Conservation (phyloP, 805 yeast species). For the Nakazawaea ambrosiae region DNA sequence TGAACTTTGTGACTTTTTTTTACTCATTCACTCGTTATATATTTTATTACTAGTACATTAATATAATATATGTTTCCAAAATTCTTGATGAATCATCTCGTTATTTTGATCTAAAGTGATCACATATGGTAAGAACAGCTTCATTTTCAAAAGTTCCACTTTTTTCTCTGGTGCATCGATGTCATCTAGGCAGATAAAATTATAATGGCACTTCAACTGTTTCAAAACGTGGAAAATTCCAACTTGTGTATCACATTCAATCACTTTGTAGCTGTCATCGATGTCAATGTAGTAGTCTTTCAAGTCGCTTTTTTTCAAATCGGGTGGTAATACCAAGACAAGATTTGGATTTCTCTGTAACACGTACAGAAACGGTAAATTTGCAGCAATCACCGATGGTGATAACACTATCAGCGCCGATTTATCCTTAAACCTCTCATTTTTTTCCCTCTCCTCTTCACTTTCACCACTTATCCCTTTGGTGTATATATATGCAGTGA, state of each 20-base stretch:
- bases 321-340: slow-evolving; percentile 22
- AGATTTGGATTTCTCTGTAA: slow-evolving; percentile 16
- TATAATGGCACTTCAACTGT: slow-evolving; percentile 29
- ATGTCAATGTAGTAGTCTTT: slow-evolving; percentile 16
- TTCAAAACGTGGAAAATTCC: slow-evolving; percentile 53
- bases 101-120: slow-evolving; percentile 13
- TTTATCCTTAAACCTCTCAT: neutral
- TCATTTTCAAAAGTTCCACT: slow-evolving; percentile 19
- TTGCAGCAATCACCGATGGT: slow-evolving; percentile 5
- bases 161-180: slow-evolving; percentile 12
- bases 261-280: slow-evolving; percentile 24
- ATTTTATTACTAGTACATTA: too few species aligned
- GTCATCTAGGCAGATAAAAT: slow-evolving; percentile 18
- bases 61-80: slow-evolving; percentile 1
- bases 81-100: slow-evolving; percentile 7
- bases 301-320: slow-evolving; percentile 13
- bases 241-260: slow-evolving; percentile 37
- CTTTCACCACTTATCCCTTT: too few species aligned
- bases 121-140: slow-evolving; percentile 18
- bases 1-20: too few species aligned
- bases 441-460: neutral
- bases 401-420: slow-evolving; percentile 4
- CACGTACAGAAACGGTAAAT: slow-evolving; percentile 11
- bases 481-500: too few species aligned
- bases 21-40: too few species aligned